Evolutionary conservation across 2,329 filamentous ascomycete genomes (phyloP), one percentile per base, ranked within the genome.

Genomic region (Diaporthe aspalathi): DNA sequence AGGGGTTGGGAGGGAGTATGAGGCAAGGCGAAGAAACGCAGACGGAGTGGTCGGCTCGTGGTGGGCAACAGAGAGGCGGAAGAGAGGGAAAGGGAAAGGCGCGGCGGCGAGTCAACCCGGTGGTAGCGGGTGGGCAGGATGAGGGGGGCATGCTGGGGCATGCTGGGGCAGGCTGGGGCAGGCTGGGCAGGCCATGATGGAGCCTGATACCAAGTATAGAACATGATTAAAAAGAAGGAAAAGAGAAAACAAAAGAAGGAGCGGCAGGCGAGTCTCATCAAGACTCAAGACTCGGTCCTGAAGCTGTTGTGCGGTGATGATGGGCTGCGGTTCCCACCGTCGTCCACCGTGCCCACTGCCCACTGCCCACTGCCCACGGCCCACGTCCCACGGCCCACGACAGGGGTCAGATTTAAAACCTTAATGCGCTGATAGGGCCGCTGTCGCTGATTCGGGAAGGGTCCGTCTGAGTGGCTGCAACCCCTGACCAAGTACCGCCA

Each of bases 371-470:
- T n/a, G n/a, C n/a, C n/a, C n/a, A n/a, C n/a, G n/a, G n/a, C n/a
- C n/a, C n/a, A n/a, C n/a, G n/a, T n/a, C n/a, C n/a, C n/a, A n/a
- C n/a, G n/a, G n/a, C n/a, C n/a, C n/a, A n/a, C n/a, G n/a, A 56
- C 63, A 67, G 69, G 45, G 40, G 38, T 70, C 12, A 54, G 68
- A 60, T 49, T 22, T 49, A 71, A 65, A 73, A 73, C 71, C 71
- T 73, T 73, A 71, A 68, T 70, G 68, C 56, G 63, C 62, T 67
- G 68, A 73, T 73, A 71, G 71, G 67, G 56, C 67, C 27, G 69
- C 57, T 22, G 29, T 47, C 43, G 16, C 52, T 53, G 32, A 50
- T 68, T 68, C 53, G 29, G 69, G 62, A 60, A 49, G 60, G 22
- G 16, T 50, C 38, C 40, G 53, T 50, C 62, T 67, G 40, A 71